Conservation (phyloP, 1,284 basidiomycete species). For the Athelia psychrophila region DNA sequence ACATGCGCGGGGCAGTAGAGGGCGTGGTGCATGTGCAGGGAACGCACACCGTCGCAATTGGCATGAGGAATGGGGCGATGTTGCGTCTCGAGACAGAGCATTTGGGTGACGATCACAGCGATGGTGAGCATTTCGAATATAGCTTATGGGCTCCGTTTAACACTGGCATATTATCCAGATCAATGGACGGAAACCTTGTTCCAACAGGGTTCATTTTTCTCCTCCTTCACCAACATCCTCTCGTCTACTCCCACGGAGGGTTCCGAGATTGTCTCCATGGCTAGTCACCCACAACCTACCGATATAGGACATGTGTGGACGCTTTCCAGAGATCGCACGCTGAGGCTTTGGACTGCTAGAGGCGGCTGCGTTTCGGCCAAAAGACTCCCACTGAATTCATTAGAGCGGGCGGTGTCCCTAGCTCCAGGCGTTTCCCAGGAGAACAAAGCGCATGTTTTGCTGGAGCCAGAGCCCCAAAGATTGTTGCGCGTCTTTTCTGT, state of each 20-base stretch:
- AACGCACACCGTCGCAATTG: constrained; percentile 65
- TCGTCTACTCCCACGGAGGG: constrained; percentile 44
- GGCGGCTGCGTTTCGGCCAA: constrained; percentile 67
- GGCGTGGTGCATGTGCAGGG: constrained; percentile 71
- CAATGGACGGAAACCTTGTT: constrained; percentile 67
- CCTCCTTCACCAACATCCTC: constrained; percentile 65
- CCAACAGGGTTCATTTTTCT: constrained; percentile 60
- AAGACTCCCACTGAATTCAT: constrained; percentile 35
- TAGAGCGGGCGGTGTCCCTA: constrained; percentile 33
- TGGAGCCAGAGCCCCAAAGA: constrained; percentile 57
- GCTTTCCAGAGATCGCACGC: constrained; percentile 82
- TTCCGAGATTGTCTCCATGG: constrained; percentile 62
- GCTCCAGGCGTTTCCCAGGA: constrained; percentile 28
- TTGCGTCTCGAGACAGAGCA: constrained; percentile 67
- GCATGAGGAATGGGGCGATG: constrained; percentile 66
- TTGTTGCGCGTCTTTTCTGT: constrained; percentile 55
- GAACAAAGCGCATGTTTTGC: constrained; percentile 40
- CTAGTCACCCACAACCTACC: constrained; percentile 68
- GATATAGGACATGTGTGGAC: constrained; percentile 77
- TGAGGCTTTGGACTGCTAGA: constrained; percentile 80
- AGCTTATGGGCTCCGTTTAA: too few relatives aligned
- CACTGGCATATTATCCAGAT: constrained; percentile 31
- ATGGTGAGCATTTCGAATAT: constrained; percentile 40
- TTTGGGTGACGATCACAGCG: constrained; percentile 45
- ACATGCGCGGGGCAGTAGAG: constrained; percentile 38